Percentiles rank a stretch among this genome's conserved stretches.
These are phyloP conservation scores for Pleurotus citrinopileatus DNA, from an alignment of 768 basidiomycete genomes.

Conservation along the genomic window DNA sequence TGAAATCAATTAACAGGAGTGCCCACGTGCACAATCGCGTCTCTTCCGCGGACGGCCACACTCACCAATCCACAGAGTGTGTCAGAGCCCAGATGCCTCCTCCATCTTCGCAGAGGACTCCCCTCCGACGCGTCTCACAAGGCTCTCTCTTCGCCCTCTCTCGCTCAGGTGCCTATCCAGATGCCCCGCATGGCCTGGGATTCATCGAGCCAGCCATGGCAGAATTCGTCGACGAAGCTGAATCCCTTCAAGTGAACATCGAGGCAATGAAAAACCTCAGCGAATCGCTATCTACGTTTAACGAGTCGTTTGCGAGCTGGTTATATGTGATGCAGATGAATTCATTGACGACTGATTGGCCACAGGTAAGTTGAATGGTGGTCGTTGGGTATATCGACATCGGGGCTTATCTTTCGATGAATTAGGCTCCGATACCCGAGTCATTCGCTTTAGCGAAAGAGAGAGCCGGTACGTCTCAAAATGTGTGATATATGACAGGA, in stretches of 20 bases:
- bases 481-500: not conserved
- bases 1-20: too few species aligned
- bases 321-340: constrained; percentile 94
- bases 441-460: constrained; percentile 58
- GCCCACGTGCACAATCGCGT: too few species aligned
- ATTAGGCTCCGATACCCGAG: constrained; percentile 55
- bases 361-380: constrained; percentile 50
- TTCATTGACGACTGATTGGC: constrained; percentile 91
- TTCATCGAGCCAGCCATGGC: constrained; percentile 83
- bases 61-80: too few species aligned
- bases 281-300: constrained; percentile 78
- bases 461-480: constrained; percentile 50
- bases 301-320: constrained; percentile 91
- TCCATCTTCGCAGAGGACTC: constrained; percentile 69
- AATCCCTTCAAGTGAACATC: constrained; percentile 73
- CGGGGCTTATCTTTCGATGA: not conserved
- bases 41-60: too few species aligned
- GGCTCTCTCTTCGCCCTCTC: constrained; percentile 87
- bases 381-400: constrained; percentile 11
- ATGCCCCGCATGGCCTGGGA: constrained; percentile 80
- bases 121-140: constrained; percentile 86
- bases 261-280: constrained; percentile 70
- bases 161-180: constrained; percentile 65
- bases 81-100: too few species aligned
- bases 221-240: constrained; percentile 88